Evolutionary conservation across 148 eudicot genomes (phyloP), one percentile per base, ranked within the genome.

Genomic region (Vaccinium corymbosum): DNA sequence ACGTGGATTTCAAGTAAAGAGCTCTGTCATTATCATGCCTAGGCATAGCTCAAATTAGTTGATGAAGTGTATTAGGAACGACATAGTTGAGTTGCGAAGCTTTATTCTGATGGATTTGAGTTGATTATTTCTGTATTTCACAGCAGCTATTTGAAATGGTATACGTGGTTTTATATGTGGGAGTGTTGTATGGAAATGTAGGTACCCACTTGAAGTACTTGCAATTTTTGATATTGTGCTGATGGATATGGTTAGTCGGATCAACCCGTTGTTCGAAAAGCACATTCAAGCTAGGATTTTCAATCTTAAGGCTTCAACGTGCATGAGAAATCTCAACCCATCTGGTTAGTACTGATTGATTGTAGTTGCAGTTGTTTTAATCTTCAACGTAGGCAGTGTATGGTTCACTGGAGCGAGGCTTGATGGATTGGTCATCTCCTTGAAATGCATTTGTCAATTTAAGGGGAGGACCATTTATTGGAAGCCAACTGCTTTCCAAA

Each of bases 171-270:
- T 27, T 27, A 68, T 27, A 68, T 68, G 0, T 29, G 42, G 7
- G 42, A 68, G 29, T 68, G 73, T 68, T 38, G 42, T 68, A 32
- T 29, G 73, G 4, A 68, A 61, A 13, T 68, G 17, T 68, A 68
- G 73, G 92, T 97, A 90, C 82, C 99, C 99, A 29, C 95, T 97
- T 56, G 99, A 97, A 83, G 99, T 97, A 51, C 90, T 97, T 79
- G 99, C 98, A 0, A 97, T 97, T 88, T 97, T 97, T 61, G 99
- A 97, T 85, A 97, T 97, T 72, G 98, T 92, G 85, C 89, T 97
- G 91, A 93, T 94, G 98, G 99, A 97, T 62, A 88, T 94, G 89
- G 97, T 97, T 83, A 88, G 93, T 79, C 88, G 91, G 76, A 88
- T 89, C 87, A 91, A 91, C 57, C 95, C 95, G 0, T 82, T 88